Evolutionary conservation across 257 asterid species (phyloP).

Genomic region (Misopates orontium): DNA sequence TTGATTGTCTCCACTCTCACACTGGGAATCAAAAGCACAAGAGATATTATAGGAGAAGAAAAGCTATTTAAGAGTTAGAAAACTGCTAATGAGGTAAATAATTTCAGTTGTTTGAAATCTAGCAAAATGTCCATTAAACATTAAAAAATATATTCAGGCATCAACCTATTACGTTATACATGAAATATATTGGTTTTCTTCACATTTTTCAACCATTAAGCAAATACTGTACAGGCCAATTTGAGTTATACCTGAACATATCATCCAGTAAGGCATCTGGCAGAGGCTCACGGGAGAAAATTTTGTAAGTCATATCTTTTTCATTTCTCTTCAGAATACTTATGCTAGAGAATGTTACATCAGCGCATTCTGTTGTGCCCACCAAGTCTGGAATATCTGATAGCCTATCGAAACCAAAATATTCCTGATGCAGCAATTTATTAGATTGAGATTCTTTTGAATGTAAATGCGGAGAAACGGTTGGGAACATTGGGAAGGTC

Average conservation of each 20-base stretch:
- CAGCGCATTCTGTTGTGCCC: constrained; percentile 78
- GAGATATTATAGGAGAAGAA: constrained; percentile 1
- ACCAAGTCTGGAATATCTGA: constrained; percentile 82
- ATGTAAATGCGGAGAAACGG: constrained; percentile 4
- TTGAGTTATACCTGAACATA: constrained; percentile 65
- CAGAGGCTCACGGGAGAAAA: constrained; percentile 78
- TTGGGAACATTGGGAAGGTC: not conserved
- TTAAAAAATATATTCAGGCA: not conserved
- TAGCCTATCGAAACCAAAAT: constrained; percentile 64
- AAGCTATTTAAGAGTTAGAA: constrained; percentile 7
- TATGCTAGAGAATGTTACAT: constrained; percentile 83
- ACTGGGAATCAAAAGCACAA: constrained; percentile 37
- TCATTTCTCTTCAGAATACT: constrained; percentile 67
- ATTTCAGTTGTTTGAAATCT: not conserved
- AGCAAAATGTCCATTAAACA: not conserved
- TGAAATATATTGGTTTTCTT: constrained; percentile 10
- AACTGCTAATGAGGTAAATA: not conserved
- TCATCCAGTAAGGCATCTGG: constrained; percentile 64
- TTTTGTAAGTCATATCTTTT: constrained; percentile 75
- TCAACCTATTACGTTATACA: not conserved
- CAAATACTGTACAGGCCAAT: not conserved
- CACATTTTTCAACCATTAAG: not conserved
- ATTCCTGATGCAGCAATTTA: constrained; percentile 47
- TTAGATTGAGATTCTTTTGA: constrained; percentile 8
- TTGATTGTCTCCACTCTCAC: constrained; percentile 69